A percentile compares a stretch with the other conserved stretches of the same genome.
Evolutionary conservation across 2,329 filamentous ascomycete species (phyloP).

Genomic region (Metarhizium anisopliae): DNA sequence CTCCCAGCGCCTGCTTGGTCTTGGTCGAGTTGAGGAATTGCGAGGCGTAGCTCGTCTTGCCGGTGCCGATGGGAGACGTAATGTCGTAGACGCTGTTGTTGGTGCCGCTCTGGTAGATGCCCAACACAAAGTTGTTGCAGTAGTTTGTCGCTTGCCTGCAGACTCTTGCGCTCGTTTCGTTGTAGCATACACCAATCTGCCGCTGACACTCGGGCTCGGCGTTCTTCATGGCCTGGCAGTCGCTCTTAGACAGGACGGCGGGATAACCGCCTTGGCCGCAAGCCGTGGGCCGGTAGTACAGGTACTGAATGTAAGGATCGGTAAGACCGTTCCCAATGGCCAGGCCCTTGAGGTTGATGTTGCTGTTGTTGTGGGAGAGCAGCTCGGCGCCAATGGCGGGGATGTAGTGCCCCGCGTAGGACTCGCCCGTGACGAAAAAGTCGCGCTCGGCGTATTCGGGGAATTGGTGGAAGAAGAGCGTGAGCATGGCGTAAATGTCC

Average conservation of each 20-base stretch:
- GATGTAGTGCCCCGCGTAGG: slow-evolving; percentile 91
- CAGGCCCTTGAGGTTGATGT: slow-evolving; percentile 94
- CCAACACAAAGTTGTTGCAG: slow-evolving; percentile 93
- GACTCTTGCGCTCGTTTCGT: slow-evolving; percentile 77
- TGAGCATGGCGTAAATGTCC: slow-evolving; percentile 91
- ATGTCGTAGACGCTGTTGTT: slow-evolving; percentile 93
- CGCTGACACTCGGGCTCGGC: slow-evolving; percentile 79
- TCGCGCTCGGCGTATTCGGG: slow-evolving; percentile 86
- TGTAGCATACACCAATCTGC: slow-evolving; percentile 85
- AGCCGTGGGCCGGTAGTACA: slow-evolving; percentile 93
- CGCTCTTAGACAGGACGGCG: slow-evolving; percentile 65
- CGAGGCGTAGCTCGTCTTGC: slow-evolving; percentile 83
- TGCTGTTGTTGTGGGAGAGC: slow-evolving; percentile 83
- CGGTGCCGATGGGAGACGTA: slow-evolving; percentile 75
- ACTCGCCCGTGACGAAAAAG: slow-evolving; percentile 96
- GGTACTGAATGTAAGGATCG: slow-evolving; percentile 85
- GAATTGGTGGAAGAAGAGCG: slow-evolving; percentile 98
- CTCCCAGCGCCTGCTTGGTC: slow-evolving; percentile 80
- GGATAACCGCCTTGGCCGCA: slow-evolving; percentile 92
- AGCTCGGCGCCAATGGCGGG: slow-evolving; percentile 88
- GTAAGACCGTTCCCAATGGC: slow-evolving; percentile 95
- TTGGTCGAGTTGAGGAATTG: slow-evolving; percentile 76
- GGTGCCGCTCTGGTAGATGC: slow-evolving; percentile 74
- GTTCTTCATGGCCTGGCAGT: slow-evolving; percentile 86
- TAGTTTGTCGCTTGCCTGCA: slow-evolving; percentile 92